A percentile compares a stretch with the other conserved stretches of the same genome.
Conservation (phyloP, 768 basidiomycete species). For the Termitomyces sp. region DNA sequence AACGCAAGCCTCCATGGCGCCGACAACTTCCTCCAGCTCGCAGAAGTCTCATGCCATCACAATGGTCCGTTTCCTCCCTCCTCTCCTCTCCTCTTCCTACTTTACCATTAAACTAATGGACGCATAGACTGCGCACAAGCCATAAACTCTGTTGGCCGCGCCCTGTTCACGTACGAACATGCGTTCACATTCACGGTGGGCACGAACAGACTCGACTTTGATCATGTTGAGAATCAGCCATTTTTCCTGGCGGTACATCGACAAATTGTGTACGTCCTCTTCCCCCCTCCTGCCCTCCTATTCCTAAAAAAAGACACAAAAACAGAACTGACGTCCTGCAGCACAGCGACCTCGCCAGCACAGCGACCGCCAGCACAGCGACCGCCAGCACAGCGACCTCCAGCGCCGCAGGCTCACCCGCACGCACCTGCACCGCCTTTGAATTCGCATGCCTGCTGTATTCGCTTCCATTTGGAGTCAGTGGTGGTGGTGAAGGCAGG, state of each 20-base stretch:
- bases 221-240: conserved; percentile 85
- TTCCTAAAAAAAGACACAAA: conserved; percentile 30
- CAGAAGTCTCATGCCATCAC: conserved; percentile 81
- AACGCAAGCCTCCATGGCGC: conserved; percentile 88
- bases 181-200: conserved; percentile 84
- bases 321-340: too few relatives aligned
- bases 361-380: too few relatives aligned
- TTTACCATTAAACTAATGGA: neutral
- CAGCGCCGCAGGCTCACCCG: conserved; percentile 80
- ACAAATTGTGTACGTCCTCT: conserved; percentile 62
- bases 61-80: conserved; percentile 58
- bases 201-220: conserved; percentile 82
- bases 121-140: conserved; percentile 73
- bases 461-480: conserved; percentile 86
- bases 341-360: too few relatives aligned
- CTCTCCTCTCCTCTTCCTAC: too few relatives aligned
- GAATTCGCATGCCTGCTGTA: conserved; percentile 89
- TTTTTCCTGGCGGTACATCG: conserved; percentile 89
- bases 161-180: conserved; percentile 90
- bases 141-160: conserved; percentile 87
- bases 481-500: conserved; percentile 74
- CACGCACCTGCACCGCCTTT: conserved; percentile 83
- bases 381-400: conserved; percentile 46
- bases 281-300: neutral
- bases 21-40: conserved; percentile 84